These are phyloP conservation scores for Tranzscheliella williamsii DNA, from an alignment of 1,284 basidiomycete genomes.

Conservation along the genomic window DNA sequence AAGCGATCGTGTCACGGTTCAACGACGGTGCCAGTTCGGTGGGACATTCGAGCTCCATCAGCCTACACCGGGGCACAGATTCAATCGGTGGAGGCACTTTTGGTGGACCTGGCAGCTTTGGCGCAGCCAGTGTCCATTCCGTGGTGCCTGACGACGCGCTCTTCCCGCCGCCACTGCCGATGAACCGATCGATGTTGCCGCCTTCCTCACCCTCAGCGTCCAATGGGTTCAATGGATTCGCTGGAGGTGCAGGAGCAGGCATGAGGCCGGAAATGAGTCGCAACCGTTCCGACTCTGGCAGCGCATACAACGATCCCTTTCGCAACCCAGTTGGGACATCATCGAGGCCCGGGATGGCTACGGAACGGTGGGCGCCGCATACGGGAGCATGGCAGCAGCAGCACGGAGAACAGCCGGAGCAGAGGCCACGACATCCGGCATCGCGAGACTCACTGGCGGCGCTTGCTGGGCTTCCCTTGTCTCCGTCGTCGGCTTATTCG, in stretches of 20 bases:
- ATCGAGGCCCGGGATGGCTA: too few species aligned
- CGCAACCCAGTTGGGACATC: too few species aligned
- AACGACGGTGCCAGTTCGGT: slow-evolving; percentile 12
- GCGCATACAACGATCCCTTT: too few species aligned
- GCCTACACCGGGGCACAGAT: slow-evolving; percentile 21
- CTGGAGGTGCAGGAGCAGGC: too few species aligned
- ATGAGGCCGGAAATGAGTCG: too few species aligned
- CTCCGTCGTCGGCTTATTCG: slow-evolving; percentile 14
- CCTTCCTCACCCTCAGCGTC: background rate
- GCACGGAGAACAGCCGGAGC: background rate
- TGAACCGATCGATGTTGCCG: slow-evolving; percentile 11
- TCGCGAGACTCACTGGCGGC: slow-evolving; percentile 21
- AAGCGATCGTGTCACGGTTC: slow-evolving; percentile 8
- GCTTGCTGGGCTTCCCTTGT: slow-evolving; percentile 15
- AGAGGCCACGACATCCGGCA: slow-evolving; percentile 6
- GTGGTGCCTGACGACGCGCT: slow-evolving; percentile 37
- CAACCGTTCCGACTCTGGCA: too few species aligned
- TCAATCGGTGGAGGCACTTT: slow-evolving; percentile 11
- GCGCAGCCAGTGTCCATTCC: slow-evolving; percentile 24
- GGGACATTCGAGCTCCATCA: slow-evolving; percentile 24
- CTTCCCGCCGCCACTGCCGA: slow-evolving; percentile 31
- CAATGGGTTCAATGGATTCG: too few species aligned
- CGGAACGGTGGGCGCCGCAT: too few species aligned
- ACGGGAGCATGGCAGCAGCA: background rate
- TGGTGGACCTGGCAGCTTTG: background rate